Percentiles rank a stretch among this genome's conserved stretches.
Evolutionary conservation across 2,329 filamentous ascomycete species (phyloP).

Genomic region (Xylariales sp.): DNA sequence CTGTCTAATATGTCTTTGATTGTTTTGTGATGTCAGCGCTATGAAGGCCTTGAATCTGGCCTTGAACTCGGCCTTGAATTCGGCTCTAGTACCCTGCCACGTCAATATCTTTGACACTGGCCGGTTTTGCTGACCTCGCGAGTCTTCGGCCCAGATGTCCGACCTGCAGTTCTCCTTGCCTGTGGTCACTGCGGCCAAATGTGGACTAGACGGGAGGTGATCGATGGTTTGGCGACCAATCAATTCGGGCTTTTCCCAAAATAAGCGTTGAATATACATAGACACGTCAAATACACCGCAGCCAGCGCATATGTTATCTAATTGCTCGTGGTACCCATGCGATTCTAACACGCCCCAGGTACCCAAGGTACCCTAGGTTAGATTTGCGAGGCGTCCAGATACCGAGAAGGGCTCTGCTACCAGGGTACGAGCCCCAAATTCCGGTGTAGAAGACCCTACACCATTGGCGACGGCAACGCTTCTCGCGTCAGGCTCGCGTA

Average conservation of each 20-base stretch:
- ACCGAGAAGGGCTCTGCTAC: constrained; percentile 23
- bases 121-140: constrained; percentile 37
- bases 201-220: constrained; percentile 33
- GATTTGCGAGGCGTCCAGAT: constrained; percentile 31
- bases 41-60: constrained; percentile 22
- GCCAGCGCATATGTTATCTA: constrained; percentile 42
- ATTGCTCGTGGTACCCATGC: constrained; percentile 41
- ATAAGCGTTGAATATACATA: constrained; percentile 28
- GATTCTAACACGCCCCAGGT: constrained; percentile 6
- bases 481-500: constrained; percentile 25
- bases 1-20: constrained; percentile 23
- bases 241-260: constrained; percentile 25
- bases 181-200: constrained; percentile 36
- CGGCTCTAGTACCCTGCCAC: constrained; percentile 34
- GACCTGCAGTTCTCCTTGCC: constrained; percentile 41
- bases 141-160: constrained; percentile 36
- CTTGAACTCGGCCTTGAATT: constrained; percentile 7
- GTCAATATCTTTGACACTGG: constrained; percentile 40
- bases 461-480: constrained; percentile 22
- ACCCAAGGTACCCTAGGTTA: background rate
- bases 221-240: constrained; percentile 37
- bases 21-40: constrained; percentile 36
- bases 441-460: constrained; percentile 19
- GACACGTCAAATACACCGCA: constrained; percentile 38
- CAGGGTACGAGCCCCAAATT: constrained; percentile 27